A percentile compares a stretch with the other conserved stretches of the same genome.
phyloP scores from a whole-genome alignment of 371 early-diverging fungal genomes.

The Mortierella sp. region DNA sequence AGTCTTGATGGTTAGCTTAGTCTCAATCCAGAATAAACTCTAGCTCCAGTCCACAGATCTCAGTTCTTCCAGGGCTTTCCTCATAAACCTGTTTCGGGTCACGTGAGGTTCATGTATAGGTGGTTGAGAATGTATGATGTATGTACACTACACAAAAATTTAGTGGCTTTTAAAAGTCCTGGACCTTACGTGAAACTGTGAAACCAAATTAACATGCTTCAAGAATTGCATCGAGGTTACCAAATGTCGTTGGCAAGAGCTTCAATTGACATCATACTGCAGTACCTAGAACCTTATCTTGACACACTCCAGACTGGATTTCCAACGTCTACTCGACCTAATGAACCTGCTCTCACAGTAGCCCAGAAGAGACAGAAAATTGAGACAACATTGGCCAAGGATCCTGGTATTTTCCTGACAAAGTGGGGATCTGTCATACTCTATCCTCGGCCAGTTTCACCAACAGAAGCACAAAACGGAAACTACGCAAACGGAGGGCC shows the following conservation, averaged over 20 bases:
- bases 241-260: conserved; percentile 16
- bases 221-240: background rate
- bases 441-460: conserved; percentile 32
- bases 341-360: conserved; percentile 30
- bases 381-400: conserved; percentile 19
- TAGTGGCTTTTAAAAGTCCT: too few species aligned
- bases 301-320: conserved; percentile 50
- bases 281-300: conserved; percentile 45
- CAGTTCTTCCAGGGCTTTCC: too few species aligned
- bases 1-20: too few species aligned
- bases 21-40: too few species aligned
- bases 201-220: background rate
- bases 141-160: too few species aligned
- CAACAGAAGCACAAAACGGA: background rate
- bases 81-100: too few species aligned
- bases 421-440: conserved; percentile 54
- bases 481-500: background rate
- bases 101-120: too few species aligned
- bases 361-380: conserved; percentile 44
- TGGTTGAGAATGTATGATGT: too few species aligned
- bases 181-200: background rate
- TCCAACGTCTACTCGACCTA: conserved; percentile 51
- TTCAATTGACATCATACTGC: conserved; percentile 33
- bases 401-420: conserved; percentile 50
- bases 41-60: too few species aligned